Evolutionary conservation across 2,329 filamentous ascomycete genomes (phyloP), one percentile per base, ranked within the genome.

Genomic region (Orbilia quercus): DNA sequence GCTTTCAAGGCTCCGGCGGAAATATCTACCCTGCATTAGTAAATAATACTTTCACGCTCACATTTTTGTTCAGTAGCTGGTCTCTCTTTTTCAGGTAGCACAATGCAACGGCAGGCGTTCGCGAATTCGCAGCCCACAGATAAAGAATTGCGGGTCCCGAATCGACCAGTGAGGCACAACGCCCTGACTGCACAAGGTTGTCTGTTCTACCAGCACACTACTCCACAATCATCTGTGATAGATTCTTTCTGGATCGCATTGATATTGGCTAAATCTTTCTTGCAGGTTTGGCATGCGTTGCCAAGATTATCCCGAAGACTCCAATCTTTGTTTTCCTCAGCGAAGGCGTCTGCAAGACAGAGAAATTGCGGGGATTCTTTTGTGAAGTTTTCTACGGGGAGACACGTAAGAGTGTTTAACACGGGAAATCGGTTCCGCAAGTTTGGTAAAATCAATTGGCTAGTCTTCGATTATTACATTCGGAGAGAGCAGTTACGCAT

Each of bases 221-320:
- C 58, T 44, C 58, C 34, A 58, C 44, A 14, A 48, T 44, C 6
- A 34, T 20, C 23, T 71, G 51, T 71, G 57, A 38, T 42, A 51
- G 50, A 50, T 36, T 34, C 66, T 70, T 31, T 48, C 28, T 28
- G 36, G 20, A 45, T 38, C 14, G n/a, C 18, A 65, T 65, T 72
- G 53, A 12, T 14, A 65, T 65, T 72, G 53, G 59, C 59, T 58
- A 53, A 31, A 14, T 14, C 7, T 40, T 36, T 22, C 42, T 36
- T 53, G 59, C 59, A 36, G 38, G 36, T 72, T 54, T 65, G 59
- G 67, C 53, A 48, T 60, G 67, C 67, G 67, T 72, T 72, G 67
- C 67, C 67, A 65, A 71, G 58, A 45, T 28, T n/a, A 28, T 51
- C 16, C 38, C 40, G 50, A 64, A 58, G 25, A 22, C 51, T 71